Conservation (phyloP, 257 asterid genomes). For the Eustoma russellianum region DNA sequence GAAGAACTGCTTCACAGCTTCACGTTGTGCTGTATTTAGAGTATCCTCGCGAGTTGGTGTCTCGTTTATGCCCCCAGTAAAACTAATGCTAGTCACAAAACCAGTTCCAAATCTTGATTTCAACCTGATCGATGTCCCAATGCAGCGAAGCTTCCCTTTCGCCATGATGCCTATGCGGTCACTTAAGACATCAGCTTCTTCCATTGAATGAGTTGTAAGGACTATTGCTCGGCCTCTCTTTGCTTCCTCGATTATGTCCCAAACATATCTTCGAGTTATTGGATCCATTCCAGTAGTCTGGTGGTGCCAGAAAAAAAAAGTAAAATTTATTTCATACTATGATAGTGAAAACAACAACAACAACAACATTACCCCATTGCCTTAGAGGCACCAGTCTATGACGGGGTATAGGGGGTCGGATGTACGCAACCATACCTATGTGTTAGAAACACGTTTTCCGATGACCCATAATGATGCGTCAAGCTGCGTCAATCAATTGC, state of each 20-base stretch:
- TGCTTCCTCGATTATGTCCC: constrained; percentile 90
- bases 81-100: constrained; percentile 75
- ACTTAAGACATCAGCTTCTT: constrained; percentile 88
- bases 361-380: too few relatives aligned
- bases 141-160: constrained; percentile 93
- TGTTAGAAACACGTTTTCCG: too few relatives aligned
- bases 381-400: too few relatives aligned
- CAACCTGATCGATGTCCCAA: constrained; percentile 91
- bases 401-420: too few relatives aligned
- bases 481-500: too few relatives aligned
- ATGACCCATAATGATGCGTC: too few relatives aligned
- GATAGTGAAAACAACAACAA: too few relatives aligned
- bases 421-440: too few relatives aligned
- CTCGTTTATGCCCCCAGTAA: constrained; percentile 39
- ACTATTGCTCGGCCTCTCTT: constrained; percentile 86
- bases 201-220: constrained; percentile 97
- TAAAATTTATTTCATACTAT: neutral
- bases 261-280: constrained; percentile 79
- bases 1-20: constrained; percentile 69
- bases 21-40: constrained; percentile 27
- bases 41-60: constrained; percentile 35
- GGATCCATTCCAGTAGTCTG: constrained; percentile 99
- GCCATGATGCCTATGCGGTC: constrained; percentile 96
- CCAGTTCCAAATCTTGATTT: constrained; percentile 90
- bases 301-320: constrained; percentile 3